A percentile compares a stretch with the other conserved stretches of the same genome.
Evolutionary conservation across 2,329 filamentous ascomycete genomes (phyloP).

Genomic region (Aspergillus flavus): DNA sequence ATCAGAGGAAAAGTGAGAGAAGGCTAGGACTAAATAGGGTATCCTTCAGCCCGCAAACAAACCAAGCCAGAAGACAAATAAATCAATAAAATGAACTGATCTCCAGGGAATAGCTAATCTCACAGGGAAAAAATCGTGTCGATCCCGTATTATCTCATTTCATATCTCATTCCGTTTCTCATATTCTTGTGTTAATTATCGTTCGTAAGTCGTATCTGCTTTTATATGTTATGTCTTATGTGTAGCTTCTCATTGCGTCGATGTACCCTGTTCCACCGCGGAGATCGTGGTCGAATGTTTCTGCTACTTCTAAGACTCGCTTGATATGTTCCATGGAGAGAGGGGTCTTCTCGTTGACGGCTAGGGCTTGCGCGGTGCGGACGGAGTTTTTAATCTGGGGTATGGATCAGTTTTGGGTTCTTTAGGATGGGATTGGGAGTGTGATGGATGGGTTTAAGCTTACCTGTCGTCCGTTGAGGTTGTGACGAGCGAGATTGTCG

Average conservation of each 20-base stretch:
- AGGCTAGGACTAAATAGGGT: conserved; percentile 2
- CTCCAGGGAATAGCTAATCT: background rate
- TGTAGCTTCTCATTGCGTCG: conserved; percentile 82
- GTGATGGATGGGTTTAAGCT: conserved; percentile 19
- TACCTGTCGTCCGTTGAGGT: conserved; percentile 70
- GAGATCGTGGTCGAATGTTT: conserved; percentile 80
- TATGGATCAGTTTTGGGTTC: conserved; percentile 6
- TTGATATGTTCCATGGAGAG: conserved; percentile 79
- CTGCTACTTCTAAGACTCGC: conserved; percentile 79
- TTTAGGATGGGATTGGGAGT: background rate
- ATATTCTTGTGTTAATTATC: too few relatives aligned
- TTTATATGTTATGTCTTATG: conserved; percentile 25
- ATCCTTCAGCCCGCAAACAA: background rate
- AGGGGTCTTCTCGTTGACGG: conserved; percentile 70
- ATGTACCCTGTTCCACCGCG: conserved; percentile 78
- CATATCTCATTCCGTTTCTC: background rate
- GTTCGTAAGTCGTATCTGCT: background rate
- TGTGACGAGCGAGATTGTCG: conserved; percentile 66
- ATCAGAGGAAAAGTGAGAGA: conserved; percentile 3
- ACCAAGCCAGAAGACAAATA: background rate
- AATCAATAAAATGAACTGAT: background rate
- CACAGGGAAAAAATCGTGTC: too few relatives aligned
- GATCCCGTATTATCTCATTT: background rate
- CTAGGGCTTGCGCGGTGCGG: conserved; percentile 78
- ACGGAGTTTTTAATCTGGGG: conserved; percentile 87